Percentiles rank a stretch among this genome's conserved stretches.
Conservation (phyloP, 768 basidiomycete species). For the Russula sp. region DNA sequence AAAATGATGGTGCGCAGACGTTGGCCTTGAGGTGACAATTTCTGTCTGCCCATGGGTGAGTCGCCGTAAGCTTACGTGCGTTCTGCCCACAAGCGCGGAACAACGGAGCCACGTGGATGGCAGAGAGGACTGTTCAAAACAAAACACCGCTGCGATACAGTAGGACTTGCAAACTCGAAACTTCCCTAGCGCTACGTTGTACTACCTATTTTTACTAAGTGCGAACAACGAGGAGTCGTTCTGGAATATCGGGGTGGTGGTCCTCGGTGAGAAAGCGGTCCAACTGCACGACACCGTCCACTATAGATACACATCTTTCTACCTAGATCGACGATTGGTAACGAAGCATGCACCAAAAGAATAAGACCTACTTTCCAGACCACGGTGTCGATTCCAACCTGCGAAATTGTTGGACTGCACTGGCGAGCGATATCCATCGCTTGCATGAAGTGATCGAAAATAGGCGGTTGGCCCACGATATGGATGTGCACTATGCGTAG, state of each 20-base stretch:
- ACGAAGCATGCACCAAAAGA: background rate
- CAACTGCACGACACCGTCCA: background rate
- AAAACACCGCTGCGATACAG: background rate
- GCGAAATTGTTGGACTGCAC: conserved; percentile 45
- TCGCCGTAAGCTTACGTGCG: background rate
- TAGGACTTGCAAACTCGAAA: background rate
- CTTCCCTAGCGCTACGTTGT: background rate
- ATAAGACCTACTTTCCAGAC: conserved; percentile 57
- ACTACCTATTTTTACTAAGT: background rate
- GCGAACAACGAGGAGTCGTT: conserved; percentile 6
- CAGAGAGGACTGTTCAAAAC: background rate
- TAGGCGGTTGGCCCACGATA: conserved; percentile 26
- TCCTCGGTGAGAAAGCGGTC: background rate
- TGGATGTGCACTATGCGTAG: conserved; percentile 59
- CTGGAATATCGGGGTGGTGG: conserved; percentile 7
- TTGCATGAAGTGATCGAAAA: conserved; percentile 13
- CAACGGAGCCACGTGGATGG: conserved; percentile 5
- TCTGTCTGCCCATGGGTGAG: conserved; percentile 21
- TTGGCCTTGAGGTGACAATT: conserved; percentile 39
- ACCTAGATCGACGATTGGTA: background rate
- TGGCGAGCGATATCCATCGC: conserved; percentile 37
- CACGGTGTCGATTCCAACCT: conserved; percentile 60
- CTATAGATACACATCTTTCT: background rate
- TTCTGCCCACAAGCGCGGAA: background rate
- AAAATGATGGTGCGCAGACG: conserved; percentile 50